A percentile compares a stretch with the other conserved stretches of the same genome.
These are phyloP conservation scores for Rhododendron vialii DNA, from an alignment of 148 eudicot species.

Conservation along the genomic window DNA sequence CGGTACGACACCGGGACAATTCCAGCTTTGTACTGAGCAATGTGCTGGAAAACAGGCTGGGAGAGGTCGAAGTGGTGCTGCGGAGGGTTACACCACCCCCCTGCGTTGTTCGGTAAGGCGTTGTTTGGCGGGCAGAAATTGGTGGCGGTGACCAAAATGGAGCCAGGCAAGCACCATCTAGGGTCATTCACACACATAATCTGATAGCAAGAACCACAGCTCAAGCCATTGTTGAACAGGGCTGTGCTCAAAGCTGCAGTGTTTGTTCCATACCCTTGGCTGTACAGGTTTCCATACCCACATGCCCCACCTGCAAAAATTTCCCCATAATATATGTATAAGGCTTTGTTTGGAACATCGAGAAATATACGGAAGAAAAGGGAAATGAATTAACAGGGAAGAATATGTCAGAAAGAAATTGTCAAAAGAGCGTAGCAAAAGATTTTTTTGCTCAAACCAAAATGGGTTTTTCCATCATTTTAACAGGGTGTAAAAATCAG, in stretches of 20 bases:
- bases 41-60: conserved; percentile 71
- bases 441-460: not conserved
- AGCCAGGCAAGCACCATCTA: conserved; percentile 60
- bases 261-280: conserved; percentile 71
- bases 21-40: conserved; percentile 73
- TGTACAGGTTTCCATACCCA: conserved; percentile 68
- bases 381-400: not conserved
- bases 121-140: conserved; percentile 79
- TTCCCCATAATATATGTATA: not conserved
- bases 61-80: conserved; percentile 76
- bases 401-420: not conserved
- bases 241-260: conserved; percentile 76
- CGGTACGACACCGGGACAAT: conserved; percentile 64
- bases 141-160: conserved; percentile 68
- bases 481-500: not conserved
- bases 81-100: conserved; percentile 87
- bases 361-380: not conserved
- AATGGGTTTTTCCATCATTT: not conserved
- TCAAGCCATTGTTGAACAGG: conserved; percentile 57
- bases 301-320: conserved; percentile 58
- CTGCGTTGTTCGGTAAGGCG: conserved; percentile 42
- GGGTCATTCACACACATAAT: conserved; percentile 55
- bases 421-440: not conserved
- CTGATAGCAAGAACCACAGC: conserved; percentile 80
- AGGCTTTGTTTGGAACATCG: not conserved